These are phyloP conservation scores for Solidago caesia DNA, from an alignment of 129 eudicot genomes.

Conservation along the genomic window DNA sequence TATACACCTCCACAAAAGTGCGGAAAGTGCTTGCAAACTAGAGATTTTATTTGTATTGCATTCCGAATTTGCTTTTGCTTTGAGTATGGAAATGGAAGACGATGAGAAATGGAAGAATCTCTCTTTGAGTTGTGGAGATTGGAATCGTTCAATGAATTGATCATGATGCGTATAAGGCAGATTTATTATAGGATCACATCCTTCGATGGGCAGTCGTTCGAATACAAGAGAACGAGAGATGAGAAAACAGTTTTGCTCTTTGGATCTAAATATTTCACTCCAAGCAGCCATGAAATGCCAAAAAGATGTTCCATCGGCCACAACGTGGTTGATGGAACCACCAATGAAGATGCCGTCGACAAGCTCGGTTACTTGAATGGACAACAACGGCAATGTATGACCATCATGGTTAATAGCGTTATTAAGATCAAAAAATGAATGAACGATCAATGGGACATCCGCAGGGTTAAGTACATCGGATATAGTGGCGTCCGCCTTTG, in stretches of 20 bases:
- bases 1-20: conserved; percentile 46
- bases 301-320: conserved; percentile 47
- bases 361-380: conserved; percentile 37
- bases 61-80: conserved; percentile 43
- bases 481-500: no score
- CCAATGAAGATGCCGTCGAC: conserved; percentile 32
- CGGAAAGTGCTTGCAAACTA: conserved; percentile 42
- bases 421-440: conserved; percentile 47
- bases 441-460: conserved; percentile 34
- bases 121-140: conserved; percentile 12
- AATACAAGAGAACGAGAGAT: conserved; percentile 16
- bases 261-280: conserved; percentile 33
- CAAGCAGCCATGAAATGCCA: conserved; percentile 50
- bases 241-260: not conserved
- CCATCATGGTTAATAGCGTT: conserved; percentile 42
- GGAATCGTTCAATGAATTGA: no score
- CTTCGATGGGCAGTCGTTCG: conserved; percentile 17
- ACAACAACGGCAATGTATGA: conserved; percentile 27
- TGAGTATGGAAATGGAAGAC: conserved; percentile 28
- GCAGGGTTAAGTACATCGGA: no score
- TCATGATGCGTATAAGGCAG: conserved; percentile 4
- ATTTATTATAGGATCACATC: not conserved
- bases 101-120: conserved; percentile 35
- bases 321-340: conserved; percentile 45
- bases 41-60: conserved; percentile 27